Conservation (phyloP, 371 early-diverging fungal genomes). For the Circinella minor region DNA sequence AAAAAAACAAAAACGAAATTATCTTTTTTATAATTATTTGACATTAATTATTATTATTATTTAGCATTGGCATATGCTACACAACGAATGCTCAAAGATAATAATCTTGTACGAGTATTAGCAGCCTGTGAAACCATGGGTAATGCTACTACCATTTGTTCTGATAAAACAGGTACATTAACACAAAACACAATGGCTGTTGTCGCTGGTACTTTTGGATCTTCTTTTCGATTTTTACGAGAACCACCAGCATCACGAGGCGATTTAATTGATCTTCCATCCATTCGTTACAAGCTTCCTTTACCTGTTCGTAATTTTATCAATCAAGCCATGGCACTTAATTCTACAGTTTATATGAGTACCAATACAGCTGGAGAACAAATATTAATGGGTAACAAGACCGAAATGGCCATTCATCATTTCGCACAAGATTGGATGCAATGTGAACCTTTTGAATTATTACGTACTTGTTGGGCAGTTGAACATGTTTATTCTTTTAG, state of each 20-base stretch:
- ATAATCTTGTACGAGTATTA: slow-evolving; percentile 87
- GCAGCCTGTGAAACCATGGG: slow-evolving; percentile 96
- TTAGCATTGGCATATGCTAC: slow-evolving; percentile 81
- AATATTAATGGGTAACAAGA: slow-evolving; percentile 75
- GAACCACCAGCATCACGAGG: slow-evolving; percentile 38
- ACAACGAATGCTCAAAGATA: slow-evolving; percentile 89
- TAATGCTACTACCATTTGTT: slow-evolving; percentile 89
- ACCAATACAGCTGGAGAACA: slow-evolving; percentile 59
- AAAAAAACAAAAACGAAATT: background rate
- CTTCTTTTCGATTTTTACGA: slow-evolving; percentile 45
- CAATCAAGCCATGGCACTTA: slow-evolving; percentile 74
- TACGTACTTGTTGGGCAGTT: slow-evolving; percentile 55
- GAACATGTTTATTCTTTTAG: slow-evolving; percentile 81
- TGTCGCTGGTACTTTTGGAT: slow-evolving; percentile 70
- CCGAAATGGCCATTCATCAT: slow-evolving; percentile 84
- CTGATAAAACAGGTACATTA: slow-evolving; percentile 92
- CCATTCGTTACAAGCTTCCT: slow-evolving; percentile 43
- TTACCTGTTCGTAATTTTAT: slow-evolving; percentile 44
- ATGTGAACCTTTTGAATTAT: slow-evolving; percentile 43
- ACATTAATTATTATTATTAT: background rate
- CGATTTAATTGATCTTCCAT: slow-evolving; percentile 46
- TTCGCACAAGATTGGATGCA: slow-evolving; percentile 56
- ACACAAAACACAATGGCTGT: slow-evolving; percentile 92
- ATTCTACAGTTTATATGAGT: slow-evolving; percentile 79
- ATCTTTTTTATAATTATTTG: background rate